A percentile compares a stretch with the other conserved stretches of the same genome.
phyloP scores from a whole-genome alignment of 495 filamentous ascomycete genomes.

The Neurospora sp. region DNA sequence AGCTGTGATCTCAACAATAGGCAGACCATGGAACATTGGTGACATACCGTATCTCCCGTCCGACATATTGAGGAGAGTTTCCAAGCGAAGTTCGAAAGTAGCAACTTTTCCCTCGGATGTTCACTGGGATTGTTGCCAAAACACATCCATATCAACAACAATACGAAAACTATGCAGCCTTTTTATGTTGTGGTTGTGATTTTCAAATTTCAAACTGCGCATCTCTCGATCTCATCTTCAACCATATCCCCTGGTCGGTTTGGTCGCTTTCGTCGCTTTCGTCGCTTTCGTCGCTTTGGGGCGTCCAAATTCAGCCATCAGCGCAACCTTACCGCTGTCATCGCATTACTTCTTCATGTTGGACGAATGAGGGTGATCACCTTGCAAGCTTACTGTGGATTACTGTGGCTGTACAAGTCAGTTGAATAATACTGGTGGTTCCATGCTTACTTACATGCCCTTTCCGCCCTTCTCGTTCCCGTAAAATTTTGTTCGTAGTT shows the following conservation, averaged over 20 bases:
- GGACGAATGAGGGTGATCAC: neutral
- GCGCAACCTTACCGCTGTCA: neutral
- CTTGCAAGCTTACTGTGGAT: neutral
- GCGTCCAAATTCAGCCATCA: neutral
- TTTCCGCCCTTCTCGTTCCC: neutral
- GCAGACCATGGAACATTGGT: neutral
- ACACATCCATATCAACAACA: neutral
- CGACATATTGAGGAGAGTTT: neutral
- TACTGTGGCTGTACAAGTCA: neutral
- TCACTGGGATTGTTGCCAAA: neutral
- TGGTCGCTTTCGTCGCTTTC: neutral
- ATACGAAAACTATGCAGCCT: neutral
- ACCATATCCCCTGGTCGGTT: neutral
- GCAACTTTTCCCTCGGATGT: neutral
- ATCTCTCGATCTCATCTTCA: neutral
- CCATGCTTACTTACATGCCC: neutral
- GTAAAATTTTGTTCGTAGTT: neutral
- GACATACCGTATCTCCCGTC: conserved; percentile 7
- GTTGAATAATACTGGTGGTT: neutral
- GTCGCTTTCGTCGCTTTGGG: neutral
- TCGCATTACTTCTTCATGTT: neutral
- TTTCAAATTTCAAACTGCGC: neutral
- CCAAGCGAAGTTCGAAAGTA: neutral
- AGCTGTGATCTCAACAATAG: neutral
- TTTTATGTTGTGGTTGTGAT: neutral